Percentiles rank a stretch among this genome's conserved stretches.
Evolutionary conservation across 139 green algal genomes (phyloP).

Genomic region (Volvox africanus): DNA sequence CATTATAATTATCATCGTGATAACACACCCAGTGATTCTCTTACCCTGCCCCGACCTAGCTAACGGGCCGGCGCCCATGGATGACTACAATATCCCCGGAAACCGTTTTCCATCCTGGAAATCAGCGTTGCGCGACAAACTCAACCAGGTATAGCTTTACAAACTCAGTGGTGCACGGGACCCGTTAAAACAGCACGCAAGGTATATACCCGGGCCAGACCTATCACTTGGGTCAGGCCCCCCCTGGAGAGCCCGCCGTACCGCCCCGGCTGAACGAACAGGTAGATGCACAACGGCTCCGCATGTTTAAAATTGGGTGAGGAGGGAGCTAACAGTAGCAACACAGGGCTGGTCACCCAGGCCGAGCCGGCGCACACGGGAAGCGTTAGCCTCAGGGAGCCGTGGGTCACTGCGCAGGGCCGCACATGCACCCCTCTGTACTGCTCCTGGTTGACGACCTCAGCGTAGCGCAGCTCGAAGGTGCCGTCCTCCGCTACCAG

Average conservation of each 20-base stretch:
- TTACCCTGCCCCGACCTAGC: no score
- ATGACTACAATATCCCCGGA: no score
- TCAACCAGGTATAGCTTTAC: no score
- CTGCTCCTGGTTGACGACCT: background rate
- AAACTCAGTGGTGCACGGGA: no score
- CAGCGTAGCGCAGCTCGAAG: background rate
- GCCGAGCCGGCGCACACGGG: background rate
- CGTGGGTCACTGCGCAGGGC: background rate
- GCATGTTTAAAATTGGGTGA: background rate
- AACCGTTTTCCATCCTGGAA: no score
- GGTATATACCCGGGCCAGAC: no score
- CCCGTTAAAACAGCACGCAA: no score
- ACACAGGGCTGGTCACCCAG: background rate
- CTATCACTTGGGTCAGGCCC: no score
- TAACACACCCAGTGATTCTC: no score
- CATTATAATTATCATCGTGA: no score
- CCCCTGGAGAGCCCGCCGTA: background rate
- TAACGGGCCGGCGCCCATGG: no score
- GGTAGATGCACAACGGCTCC: slow-evolving; percentile 3
- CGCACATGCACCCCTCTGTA: background rate
- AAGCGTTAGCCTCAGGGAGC: background rate
- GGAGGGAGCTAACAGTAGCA: slow-evolving; percentile 4
- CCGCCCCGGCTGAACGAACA: background rate
- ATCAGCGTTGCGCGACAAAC: no score
- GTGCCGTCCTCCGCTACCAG: background rate